Percentiles rank a stretch among this genome's conserved stretches.
phyloP scores from a whole-genome alignment of 2,329 filamentous ascomycete genomes.

The Fusarium lateritium region DNA sequence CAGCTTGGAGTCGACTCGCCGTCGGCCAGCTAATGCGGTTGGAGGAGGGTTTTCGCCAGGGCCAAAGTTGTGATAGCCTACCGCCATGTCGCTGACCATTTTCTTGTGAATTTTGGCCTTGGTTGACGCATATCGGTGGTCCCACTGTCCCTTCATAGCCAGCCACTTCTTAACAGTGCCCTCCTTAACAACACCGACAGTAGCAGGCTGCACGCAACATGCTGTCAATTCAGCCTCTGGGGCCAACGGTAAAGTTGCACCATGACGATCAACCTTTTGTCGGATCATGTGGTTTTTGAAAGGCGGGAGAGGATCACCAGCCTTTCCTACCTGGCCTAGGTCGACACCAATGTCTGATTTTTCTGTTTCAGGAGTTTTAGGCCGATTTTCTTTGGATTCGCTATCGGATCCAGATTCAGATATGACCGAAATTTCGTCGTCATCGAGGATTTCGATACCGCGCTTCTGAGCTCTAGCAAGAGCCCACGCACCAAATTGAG shows the following conservation, averaged over 20 bases:
- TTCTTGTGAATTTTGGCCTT: conserved; percentile 81
- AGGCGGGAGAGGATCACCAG: conserved; percentile 84
- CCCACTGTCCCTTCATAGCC: conserved; percentile 78
- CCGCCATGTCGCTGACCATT: conserved; percentile 79
- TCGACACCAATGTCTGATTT: conserved; percentile 38
- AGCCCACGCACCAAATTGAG: conserved; percentile 94
- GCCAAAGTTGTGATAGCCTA: conserved; percentile 79
- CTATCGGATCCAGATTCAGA: conserved; percentile 68
- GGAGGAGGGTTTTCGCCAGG: conserved; percentile 85
- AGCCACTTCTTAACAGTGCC: conserved; percentile 89
- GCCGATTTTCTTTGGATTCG: conserved; percentile 41
- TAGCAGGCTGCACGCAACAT: conserved; percentile 72
- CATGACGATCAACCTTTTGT: conserved; percentile 85
- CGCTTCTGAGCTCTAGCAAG: conserved; percentile 85
- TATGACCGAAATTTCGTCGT: conserved; percentile 82
- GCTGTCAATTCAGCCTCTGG: conserved; percentile 74
- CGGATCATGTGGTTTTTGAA: conserved; percentile 94
- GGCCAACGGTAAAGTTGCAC: conserved; percentile 78
- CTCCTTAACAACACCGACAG: conserved; percentile 85
- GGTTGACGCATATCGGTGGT: conserved; percentile 77
- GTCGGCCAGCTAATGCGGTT: conserved; percentile 83
- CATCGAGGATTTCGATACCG: conserved; percentile 84
- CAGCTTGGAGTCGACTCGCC: conserved; percentile 63
- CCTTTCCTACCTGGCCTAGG: conserved; percentile 77
- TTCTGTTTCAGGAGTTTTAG: conserved; percentile 41